Evolutionary conservation across 495 filamentous ascomycete genomes (phyloP), one percentile per base, ranked within the genome.

Genomic region (Coniosporium apollinis): DNA sequence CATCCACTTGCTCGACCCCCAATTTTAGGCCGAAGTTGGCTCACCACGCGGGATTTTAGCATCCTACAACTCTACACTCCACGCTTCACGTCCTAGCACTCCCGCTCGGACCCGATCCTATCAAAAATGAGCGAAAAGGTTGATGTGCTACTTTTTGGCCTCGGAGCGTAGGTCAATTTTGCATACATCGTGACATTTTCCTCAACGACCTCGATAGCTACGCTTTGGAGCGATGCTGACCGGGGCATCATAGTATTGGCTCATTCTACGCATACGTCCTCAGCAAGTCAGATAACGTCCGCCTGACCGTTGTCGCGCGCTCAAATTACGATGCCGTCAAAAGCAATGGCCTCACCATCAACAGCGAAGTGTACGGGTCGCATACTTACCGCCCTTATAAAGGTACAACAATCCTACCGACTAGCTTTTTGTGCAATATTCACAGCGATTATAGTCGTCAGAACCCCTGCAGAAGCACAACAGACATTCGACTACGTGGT

Each of bases 241-340:
- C 4, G 15, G 26, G 15, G 5, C 24, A 44, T 36, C 17, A 44
- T 44, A 28, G 42, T 36, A 11, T 36, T 8, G 15, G 7, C 7
- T 11, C 38, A 33, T 45, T 45, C 26, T 45, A 45, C 26, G 43
- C 38, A 10, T 45, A 67, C 42, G 59, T 69, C 28, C 41, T 66
- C 1, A 54, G 47, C 25, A 58, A 57, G 5, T 47, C 51, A 30
- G 41, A 54, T 11, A 48, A 54, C 14, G 61, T 69, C 8, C 48
- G 54, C 14, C 39, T 69, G n/a, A 67, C 58, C 0, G 64, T 67
- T 0, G 58, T 66, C n/a, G 65, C 65, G 4, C 60, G 64, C 21
- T 69, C 65, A 1, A 69, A 69, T 32, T 67, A 65, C 34, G 58
- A 65, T 0, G 57, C 58, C 5, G 63, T 67, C 9, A 52, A 48